A percentile compares a stretch with the other conserved stretches of the same genome.
These are phyloP conservation scores for Fusarium foetens DNA, from an alignment of 2,329 filamentous ascomycete species.

Conservation along the genomic window DNA sequence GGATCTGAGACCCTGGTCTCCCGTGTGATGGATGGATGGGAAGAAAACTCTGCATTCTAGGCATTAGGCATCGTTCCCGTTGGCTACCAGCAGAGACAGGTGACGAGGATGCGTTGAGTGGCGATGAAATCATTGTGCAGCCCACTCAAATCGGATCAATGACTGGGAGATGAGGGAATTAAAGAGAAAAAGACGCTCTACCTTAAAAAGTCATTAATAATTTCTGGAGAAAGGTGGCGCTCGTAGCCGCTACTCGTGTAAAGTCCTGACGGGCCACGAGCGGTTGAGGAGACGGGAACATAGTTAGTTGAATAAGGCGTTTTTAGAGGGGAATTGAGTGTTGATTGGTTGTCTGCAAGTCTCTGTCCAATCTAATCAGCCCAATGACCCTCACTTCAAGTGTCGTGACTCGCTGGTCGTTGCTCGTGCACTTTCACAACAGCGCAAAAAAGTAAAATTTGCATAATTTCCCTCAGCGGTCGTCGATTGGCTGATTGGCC, in stretches of 20 bases:
- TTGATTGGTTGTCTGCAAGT: constrained; percentile 2
- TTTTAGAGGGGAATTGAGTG: neutral
- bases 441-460: constrained; percentile 43
- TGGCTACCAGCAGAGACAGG: constrained; percentile 1
- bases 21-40: constrained; percentile 19
- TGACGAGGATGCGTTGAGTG: constrained; percentile 11
- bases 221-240: constrained; percentile 10
- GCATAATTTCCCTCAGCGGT: constrained; percentile 42
- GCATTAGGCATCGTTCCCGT: constrained; percentile 24
- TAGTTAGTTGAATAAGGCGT: constrained; percentile 2
- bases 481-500: constrained; percentile 11
- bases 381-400: constrained; percentile 12
- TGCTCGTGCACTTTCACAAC: constrained; percentile 16
- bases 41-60: constrained; percentile 35
- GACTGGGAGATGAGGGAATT: constrained; percentile 37
- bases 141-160: constrained; percentile 2
- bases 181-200: constrained; percentile 16
- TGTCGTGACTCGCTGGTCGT: constrained; percentile 4
- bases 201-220: constrained; percentile 5
- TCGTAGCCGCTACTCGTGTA: constrained; percentile 18
- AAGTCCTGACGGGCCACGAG: neutral
- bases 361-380: constrained; percentile 21
- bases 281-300: neutral
- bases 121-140: constrained; percentile 31
- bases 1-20: constrained; percentile 23